phyloP scores from a whole-genome alignment of 2,329 filamentous ascomycete species.

The Cercospora sp. region DNA sequence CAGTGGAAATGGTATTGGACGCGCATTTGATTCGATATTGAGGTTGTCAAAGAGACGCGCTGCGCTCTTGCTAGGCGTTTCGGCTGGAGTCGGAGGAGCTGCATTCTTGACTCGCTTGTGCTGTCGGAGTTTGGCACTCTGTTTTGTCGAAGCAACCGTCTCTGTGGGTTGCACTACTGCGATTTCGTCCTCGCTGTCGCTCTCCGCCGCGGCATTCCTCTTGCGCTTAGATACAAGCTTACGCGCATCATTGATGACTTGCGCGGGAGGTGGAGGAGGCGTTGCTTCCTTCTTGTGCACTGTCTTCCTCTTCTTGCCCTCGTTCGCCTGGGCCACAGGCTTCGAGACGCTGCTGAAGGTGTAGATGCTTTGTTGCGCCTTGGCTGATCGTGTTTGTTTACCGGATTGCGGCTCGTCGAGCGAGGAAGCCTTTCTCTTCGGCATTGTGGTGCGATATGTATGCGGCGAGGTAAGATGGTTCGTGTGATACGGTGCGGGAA shows the following conservation, averaged over 20 bases:
- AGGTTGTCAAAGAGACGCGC: constrained; percentile 39
- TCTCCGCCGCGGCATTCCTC: constrained; percentile 27
- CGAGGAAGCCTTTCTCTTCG: constrained; percentile 34
- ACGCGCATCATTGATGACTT: neutral
- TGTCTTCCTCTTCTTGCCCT: constrained; percentile 30
- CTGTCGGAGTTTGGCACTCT: constrained; percentile 6
- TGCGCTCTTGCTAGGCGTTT: constrained; percentile 40
- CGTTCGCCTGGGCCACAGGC: constrained; percentile 15
- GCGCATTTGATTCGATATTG: constrained; percentile 31
- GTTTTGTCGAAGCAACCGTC: neutral
- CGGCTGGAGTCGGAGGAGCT: constrained; percentile 33
- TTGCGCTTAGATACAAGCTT: constrained; percentile 31
- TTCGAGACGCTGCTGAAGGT: constrained; percentile 30
- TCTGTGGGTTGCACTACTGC: constrained; percentile 10
- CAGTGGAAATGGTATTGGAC: constrained; percentile 27
- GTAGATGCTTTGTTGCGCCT: constrained; percentile 27
- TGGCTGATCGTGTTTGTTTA: constrained; percentile 31
- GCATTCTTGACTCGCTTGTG: constrained; percentile 38
- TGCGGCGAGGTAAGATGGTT: constrained; percentile 43
- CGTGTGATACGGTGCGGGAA: constrained; percentile 17
- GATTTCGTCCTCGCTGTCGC: constrained; percentile 29
- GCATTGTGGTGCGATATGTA: constrained; percentile 54
- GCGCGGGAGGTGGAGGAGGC: constrained; percentile 17
- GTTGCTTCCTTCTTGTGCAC: constrained; percentile 22
- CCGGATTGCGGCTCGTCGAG: constrained; percentile 23